Conservation (phyloP, 129 eudicot species). For the Lonicera japonica region DNA sequence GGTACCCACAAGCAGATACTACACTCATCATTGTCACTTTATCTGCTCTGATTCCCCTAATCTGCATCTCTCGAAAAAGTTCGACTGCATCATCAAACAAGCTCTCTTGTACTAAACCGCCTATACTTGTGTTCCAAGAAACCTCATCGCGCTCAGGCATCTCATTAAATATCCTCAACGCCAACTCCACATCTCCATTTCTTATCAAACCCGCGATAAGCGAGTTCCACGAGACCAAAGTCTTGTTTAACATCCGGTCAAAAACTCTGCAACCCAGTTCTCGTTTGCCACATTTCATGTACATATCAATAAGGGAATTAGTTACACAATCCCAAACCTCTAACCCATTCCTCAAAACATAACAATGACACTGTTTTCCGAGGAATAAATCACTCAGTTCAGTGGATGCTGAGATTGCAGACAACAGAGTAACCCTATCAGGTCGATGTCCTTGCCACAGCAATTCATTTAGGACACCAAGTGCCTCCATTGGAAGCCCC, state of each 20-base stretch:
- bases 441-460: conserved; percentile 19
- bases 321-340: conserved; percentile 21
- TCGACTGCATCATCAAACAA: conserved; percentile 22
- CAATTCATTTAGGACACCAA: conserved; percentile 22
- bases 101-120: conserved; percentile 25
- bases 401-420: conserved; percentile 25
- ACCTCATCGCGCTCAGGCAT: conserved; percentile 30
- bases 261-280: conserved; percentile 23
- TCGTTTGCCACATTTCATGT: conserved; percentile 35
- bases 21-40: conserved; percentile 33
- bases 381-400: conserved; percentile 10
- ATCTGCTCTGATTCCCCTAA: conserved; percentile 21
- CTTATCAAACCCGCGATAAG: conserved; percentile 31
- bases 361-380: conserved; percentile 37
- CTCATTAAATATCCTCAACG: conserved; percentile 13
- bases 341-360: conserved; percentile 25
- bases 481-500: conserved; percentile 31
- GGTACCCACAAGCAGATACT: conserved; percentile 35
- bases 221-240: conserved; percentile 32
- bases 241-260: conserved; percentile 27
- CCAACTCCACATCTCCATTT: conserved; percentile 24
- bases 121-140: conserved; percentile 39
- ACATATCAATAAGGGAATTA: conserved; percentile 49
- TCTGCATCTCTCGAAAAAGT: conserved; percentile 29
- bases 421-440: conserved; percentile 30